Base-by-base conservation (phyloP, 179 eudicot genomes). In the Drosera spatulata region DNA sequence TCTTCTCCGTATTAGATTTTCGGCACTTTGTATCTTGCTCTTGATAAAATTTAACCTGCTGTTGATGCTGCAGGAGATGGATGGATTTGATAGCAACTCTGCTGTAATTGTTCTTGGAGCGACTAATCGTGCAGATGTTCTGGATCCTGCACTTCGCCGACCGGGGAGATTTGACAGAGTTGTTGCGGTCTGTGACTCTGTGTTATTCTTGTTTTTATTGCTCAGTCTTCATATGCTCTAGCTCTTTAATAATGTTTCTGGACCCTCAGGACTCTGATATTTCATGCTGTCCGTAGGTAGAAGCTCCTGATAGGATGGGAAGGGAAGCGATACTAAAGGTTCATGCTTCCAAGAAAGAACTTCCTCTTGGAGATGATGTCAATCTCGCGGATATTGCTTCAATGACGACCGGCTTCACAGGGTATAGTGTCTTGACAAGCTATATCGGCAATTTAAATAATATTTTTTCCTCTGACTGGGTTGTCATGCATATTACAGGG, bases 131-230 rank as follows among this genome's bases (percentile, higher is more conserved):
- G 82, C 96, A 45, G 96, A 88, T 70, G 98, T 91, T 65, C 77
- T 91, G 58, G 96, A 91, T 65, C 95, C 95, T 45, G 98, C 98
- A 60, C 96, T 91, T 65, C 87, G 98, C 56, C 85, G 96, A 56
- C 96, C 98, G 22, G 98, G 98, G 57, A 88, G 98, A 82, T 91
- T 88, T 78, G 98, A 91, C 70, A 86, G 96, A 54, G 96, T 91
- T 56, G 98, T 91, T 69, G 77, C 66, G 96, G 96, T 88, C 9
- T 66, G 80, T 59, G 50, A 22, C 33, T 22, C 33, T 22, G 33
- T 22, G 33, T 71, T 49, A 50, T 7, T 5, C 6, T 65, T 50
- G 61, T 48, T 14, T 66, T 15, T 4, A 22, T 54, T 9, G 33
- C 1, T 38, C 13, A 3, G 12, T 10, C 7, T n/a, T 42, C 11